Conservation (phyloP, 352 stramenopile genomes). For the Blastocystis sp. region DNA sequence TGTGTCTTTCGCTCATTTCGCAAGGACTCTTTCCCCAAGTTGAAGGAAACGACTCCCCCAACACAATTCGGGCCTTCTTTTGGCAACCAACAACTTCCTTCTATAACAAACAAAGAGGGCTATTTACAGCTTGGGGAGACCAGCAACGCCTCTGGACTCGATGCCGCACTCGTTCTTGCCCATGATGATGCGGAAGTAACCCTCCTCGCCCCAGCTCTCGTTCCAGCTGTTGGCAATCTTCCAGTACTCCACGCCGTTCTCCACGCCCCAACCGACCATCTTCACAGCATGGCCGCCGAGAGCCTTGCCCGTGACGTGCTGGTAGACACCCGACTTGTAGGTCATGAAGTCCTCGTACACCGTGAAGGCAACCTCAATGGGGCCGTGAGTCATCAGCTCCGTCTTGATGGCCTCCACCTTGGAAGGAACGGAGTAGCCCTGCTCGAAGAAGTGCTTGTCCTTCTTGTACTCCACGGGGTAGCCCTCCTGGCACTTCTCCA, state of each 20-base stretch:
- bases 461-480: slow-evolving; percentile 70
- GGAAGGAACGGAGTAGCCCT: slow-evolving; percentile 53
- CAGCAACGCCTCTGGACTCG: slow-evolving; percentile 67
- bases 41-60: no score
- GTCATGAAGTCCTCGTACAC: slow-evolving; percentile 76
- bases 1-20: no score
- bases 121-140: slow-evolving; percentile 63
- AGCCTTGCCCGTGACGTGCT: slow-evolving; percentile 71
- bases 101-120: no score
- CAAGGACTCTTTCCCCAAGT: no score
- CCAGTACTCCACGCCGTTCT: slow-evolving; percentile 74
- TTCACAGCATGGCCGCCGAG: slow-evolving; percentile 74
- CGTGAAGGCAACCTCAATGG: slow-evolving; percentile 71
- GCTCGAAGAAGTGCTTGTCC: slow-evolving; percentile 74
- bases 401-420: slow-evolving; percentile 71
- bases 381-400: slow-evolving; percentile 67
- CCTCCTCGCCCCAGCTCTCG: slow-evolving; percentile 74
- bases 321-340: slow-evolving; percentile 73
- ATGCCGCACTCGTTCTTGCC: slow-evolving; percentile 73
- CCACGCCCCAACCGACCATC: slow-evolving; percentile 73
- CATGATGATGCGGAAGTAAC: slow-evolving; percentile 75
- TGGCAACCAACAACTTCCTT: not conserved
- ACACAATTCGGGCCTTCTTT: not conserved
- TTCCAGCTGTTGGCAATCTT: slow-evolving; percentile 74
- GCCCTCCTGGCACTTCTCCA: slow-evolving; percentile 65